Evolutionary conservation across 371 early-diverging fungal species (phyloP), one percentile per base, ranked within the genome.

Genomic region (Haplosporangium sp.): DNA sequence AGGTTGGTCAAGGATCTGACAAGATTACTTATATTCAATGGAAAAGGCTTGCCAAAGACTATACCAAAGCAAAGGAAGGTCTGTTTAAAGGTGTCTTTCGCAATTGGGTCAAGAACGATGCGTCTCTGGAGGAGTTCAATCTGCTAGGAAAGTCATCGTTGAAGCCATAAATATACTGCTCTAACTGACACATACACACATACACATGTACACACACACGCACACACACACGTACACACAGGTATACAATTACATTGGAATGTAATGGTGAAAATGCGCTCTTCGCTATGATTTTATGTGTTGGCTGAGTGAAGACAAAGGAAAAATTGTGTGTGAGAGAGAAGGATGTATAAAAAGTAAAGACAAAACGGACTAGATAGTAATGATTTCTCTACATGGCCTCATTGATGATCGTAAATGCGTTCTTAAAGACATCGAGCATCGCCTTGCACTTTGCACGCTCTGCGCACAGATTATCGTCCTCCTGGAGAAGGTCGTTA

Each of bases 361-460:
- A 50, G 10, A 12, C 21, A 29, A 16, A 20, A 40, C 42, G 47
- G 18, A 40, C 20, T 21, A 54, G 10, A 21, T 10, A 23, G 46
- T 12, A 41, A 21, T 20, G 37, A 23, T 48, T 29, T 60, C 70
- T 73, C 74, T 87, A 91, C 81, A 89, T 86, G 57, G 87, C 84
- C 65, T 92, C 93, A 68, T 89, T 92, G 57, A 94, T 90, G 54
- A 93, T 86, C 42, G 86, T 85, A 79, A 91, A 94, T 7, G 94
- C 95, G 65, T 88, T 88, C 75, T 89, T 90, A 81, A 93, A 95
- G 36, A 93, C 86, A 51, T 93, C 92, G 43, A 95, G 82, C 90
- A 94, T 87, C 6, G 89, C 84, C 58, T 90, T 87, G 69, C 94
- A 92, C 79, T 92, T 88, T 64, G 86, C 87, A 55, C 96, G 89